A percentile compares a stretch with the other conserved stretches of the same genome.
Conservation (phyloP, 495 filamentous ascomycete genomes). For the Penicillium simplicissimum region DNA sequence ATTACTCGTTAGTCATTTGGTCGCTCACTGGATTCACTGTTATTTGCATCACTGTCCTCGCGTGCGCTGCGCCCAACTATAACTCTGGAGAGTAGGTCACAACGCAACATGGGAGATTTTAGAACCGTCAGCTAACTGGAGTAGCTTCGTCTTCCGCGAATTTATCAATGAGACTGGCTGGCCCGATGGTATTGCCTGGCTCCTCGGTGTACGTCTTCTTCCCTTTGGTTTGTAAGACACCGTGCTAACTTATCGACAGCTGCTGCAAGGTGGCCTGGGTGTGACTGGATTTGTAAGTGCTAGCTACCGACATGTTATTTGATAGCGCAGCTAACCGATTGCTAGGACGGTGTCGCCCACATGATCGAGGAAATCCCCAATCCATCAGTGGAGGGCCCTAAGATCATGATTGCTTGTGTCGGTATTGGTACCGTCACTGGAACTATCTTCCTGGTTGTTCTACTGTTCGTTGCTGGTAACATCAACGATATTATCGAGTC, state of each 20-base stretch:
- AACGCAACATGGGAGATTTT: slow-evolving; percentile 22
- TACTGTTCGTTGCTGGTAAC: slow-evolving; percentile 64
- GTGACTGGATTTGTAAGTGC: slow-evolving; percentile 58
- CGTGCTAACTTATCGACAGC: slow-evolving; percentile 30
- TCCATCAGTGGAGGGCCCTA: slow-evolving; percentile 62
- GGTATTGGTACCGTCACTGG: slow-evolving; percentile 68
- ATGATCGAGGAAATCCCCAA: slow-evolving; percentile 70
- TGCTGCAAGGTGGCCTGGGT: slow-evolving; percentile 62
- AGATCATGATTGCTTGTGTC: slow-evolving; percentile 73
- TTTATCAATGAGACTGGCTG: slow-evolving; percentile 63
- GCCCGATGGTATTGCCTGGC: slow-evolving; percentile 65
- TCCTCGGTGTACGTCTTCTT: slow-evolving; percentile 52
- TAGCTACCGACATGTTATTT: not conserved
- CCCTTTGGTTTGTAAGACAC: not conserved
- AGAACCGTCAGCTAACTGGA: slow-evolving; percentile 42
- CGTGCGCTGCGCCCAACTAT: slow-evolving; percentile 62
- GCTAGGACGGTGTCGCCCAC: slow-evolving; percentile 55
- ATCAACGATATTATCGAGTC: slow-evolving; percentile 61
- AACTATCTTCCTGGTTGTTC: slow-evolving; percentile 63
- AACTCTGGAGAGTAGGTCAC: slow-evolving; percentile 57
- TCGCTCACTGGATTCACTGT: slow-evolving; percentile 66
- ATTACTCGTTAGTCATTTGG: slow-evolving; percentile 54
- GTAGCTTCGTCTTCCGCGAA: slow-evolving; percentile 59
- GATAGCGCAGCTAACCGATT: slow-evolving; percentile 13
- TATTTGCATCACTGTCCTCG: slow-evolving; percentile 66